Conservation (phyloP, 2,329 filamentous ascomycete species). For the Lecanicillium sp. region DNA sequence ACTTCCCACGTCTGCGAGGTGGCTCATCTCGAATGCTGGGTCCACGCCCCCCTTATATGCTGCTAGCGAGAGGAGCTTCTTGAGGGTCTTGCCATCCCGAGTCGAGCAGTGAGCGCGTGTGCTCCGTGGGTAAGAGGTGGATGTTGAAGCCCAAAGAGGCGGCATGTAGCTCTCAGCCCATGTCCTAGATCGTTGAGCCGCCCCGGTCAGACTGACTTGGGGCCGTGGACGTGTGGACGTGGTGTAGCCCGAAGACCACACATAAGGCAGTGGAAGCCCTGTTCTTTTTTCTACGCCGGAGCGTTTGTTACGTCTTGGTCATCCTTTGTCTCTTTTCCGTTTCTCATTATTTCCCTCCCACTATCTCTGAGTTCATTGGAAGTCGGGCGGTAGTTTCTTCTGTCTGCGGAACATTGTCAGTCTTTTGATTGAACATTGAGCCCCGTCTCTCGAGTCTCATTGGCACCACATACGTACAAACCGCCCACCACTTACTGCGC, state of each 20-base stretch:
- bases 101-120: slow-evolving; percentile 4
- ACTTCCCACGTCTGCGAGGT: slow-evolving; percentile 8
- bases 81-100: slow-evolving; percentile 7
- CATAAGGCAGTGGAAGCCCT: slow-evolving; percentile 10
- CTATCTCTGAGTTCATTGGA: neutral
- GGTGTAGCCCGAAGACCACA: slow-evolving; percentile 5
- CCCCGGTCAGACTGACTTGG: slow-evolving; percentile 12
- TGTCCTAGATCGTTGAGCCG: slow-evolving; percentile 11
- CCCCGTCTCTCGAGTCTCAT: too few species aligned
- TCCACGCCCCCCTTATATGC: slow-evolving; percentile 6
- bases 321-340: neutral
- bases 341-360: neutral
- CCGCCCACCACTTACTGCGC: neutral
- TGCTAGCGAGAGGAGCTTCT: slow-evolving; percentile 7
- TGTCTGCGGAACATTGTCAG: too few species aligned
- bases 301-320: neutral
- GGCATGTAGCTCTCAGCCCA: slow-evolving; percentile 7
- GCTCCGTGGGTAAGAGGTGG: neutral
- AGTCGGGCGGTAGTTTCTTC: too few species aligned
- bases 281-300: slow-evolving; percentile 1
- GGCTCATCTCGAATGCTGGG: slow-evolving; percentile 4
- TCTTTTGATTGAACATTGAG: too few species aligned
- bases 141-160: slow-evolving; percentile 1
- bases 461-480: slow-evolving; percentile 28
- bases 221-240: neutral